Percentiles rank a stretch among this genome's conserved stretches.
Conservation (phyloP, 192 early-diverging fungal species). For the Spizellomyces punctatus region DNA sequence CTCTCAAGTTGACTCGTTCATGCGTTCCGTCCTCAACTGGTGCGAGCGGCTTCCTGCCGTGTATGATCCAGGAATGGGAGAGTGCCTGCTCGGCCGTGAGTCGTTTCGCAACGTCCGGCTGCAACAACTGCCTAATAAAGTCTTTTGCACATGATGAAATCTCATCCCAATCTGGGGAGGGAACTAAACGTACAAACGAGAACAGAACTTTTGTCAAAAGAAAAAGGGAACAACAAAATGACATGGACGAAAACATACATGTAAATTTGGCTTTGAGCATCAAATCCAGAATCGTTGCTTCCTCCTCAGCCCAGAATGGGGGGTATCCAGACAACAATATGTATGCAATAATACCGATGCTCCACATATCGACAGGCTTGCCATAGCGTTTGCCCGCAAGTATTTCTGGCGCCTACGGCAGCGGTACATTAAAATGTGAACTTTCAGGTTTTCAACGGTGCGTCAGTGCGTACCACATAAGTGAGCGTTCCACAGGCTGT, state of each 20-base stretch:
- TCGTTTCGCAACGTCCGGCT: constrained; percentile 60
- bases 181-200: constrained; percentile 6
- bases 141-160: constrained; percentile 54
- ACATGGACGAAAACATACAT: constrained; percentile 16
- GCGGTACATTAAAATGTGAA: neutral
- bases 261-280: constrained; percentile 12
- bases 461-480: constrained; percentile 23
- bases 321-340: constrained; percentile 34
- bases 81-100: constrained; percentile 74
- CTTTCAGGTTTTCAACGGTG: no score
- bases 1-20: neutral
- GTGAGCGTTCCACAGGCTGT: constrained; percentile 55
- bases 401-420: constrained; percentile 45
- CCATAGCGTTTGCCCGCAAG: constrained; percentile 37
- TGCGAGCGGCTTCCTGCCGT: constrained; percentile 27
- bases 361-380: constrained; percentile 45
- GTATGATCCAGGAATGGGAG: constrained; percentile 70
- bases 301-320: constrained; percentile 25
- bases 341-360: constrained; percentile 34
- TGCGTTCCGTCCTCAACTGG: constrained; percentile 9
- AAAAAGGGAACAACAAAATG: constrained; percentile 10
- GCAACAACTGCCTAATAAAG: constrained; percentile 68
- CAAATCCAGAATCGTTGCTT: constrained; percentile 55
- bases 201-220: constrained; percentile 23
- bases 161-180: constrained; percentile 49